Evolutionary conservation across 176 grass and related monocot species (phyloP), one percentile per base, ranked within the genome.

Genomic region (Phyllostachys edulis): DNA sequence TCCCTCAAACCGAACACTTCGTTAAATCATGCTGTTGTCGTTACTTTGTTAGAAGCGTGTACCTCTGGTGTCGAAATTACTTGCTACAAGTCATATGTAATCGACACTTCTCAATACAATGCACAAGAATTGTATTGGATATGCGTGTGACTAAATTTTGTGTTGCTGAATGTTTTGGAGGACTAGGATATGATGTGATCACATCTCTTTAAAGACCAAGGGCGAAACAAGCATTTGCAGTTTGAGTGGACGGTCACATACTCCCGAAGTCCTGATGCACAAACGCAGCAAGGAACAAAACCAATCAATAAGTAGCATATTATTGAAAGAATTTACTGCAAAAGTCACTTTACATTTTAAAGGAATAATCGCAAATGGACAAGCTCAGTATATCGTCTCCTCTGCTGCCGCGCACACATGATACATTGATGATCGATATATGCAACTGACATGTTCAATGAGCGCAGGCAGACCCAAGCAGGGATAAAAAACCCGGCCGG

Each of bases 341-440:
- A 17, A 40, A 60, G 5, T 39, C 20, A 70, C 20, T 79, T 39
- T 76, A 85, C 86, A 83, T 5, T 75, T 4, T 0, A 40, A 80
- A 75, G 47, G 24, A 32, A 29, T 52, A 23, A 42, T 24, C 34
- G 32, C 44, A 63, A 9, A 51, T 8, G 60, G 34, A 8, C 13
- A 84, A 26, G 20, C 27, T 73, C 11, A 62, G 18, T 49, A 38
- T 21, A 71, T 5, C 0, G 23, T 49, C 13, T 38, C 12, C 18
- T 51, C 59, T 5, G 70, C 57, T 64, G 21, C 57, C 2, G 14
- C 29, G 20, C 26, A 37, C 21, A 54, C 54, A 74, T 18, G 18
- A 4, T 23, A 16, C 50, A 60, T 34, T 14, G 66, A 57, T 2
- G 6, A 54, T 29, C 18, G 10, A 59, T 18, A 60, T 23, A 87